Evolutionary conservation across 768 basidiomycete genomes (phyloP), one percentile per base, ranked within the genome.

Genomic region (Sarcomyxa edulis): DNA sequence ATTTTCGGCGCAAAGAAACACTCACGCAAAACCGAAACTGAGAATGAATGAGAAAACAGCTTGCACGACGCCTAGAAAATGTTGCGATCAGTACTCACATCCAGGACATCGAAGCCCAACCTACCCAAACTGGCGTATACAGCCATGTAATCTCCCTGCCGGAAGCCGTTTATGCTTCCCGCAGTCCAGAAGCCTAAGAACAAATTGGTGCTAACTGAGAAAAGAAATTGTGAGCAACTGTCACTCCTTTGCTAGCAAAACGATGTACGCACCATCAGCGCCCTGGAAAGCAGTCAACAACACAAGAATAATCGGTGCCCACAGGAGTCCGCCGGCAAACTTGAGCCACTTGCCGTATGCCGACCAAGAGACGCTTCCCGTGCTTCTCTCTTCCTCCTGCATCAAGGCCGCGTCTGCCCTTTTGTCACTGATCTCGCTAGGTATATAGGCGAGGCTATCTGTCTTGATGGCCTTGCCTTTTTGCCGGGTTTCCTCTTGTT

Each of bases 181-280:
- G 67, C 65, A 0, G 79, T 78, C 85, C 85, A 90, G 47, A 79
- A 85, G 0, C 84, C 84, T 14, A 90, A 68, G 62, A 83, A 77
- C 4, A 90, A 54, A 22, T 72, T 80, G 46, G 74, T 80, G 0
- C 69, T 75, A 22, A 87, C 83, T 74, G 38, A 15, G 23, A 24
- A 3, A 22, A 6, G 11, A 32, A 6, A 35, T 30, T 34, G 23
- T 18, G 21, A 6, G 15, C 5, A 16, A 2, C 6, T 25, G 20
- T 30, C 10, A 42, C 18, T 20, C 15, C 6, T 15, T 6, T 30
- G 6, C n/a, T n/a, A n/a, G n/a, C 4, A 22, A 27, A 12, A 16
- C n/a, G n/a, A n/a, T n/a, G 16, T 14, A 36, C 55, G 11, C 14
- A 76, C 79, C 78, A 57, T 66, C 60, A 14, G 75, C 61, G 2